Evolutionary conservation across 306 rosid species (phyloP), one percentile per base, ranked within the genome.

Genomic region (Prunus armeniaca): DNA sequence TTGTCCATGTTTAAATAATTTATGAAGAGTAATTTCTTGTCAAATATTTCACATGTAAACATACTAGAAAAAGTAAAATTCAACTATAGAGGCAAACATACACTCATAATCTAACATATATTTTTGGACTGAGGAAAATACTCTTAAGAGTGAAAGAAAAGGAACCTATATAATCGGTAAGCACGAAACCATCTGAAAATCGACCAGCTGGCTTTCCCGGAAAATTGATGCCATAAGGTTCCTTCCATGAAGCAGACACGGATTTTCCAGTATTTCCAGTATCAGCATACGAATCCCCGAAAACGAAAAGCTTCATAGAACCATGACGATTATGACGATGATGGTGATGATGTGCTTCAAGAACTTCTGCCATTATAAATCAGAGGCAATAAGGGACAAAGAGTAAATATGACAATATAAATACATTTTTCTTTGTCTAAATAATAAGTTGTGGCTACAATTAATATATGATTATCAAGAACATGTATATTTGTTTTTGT

Each of bases 201-300:
- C 96, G 86, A 18, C 93, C 96, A 0, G 79, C 75, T 1, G 96
- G 93, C 25, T 67, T 77, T 0, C 89, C 83, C 3, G 96, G 91
- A 80, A 60, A 91, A 30, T 89, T 83, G 66, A 80, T 51, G 28
- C 96, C 93, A 60, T 28, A 69, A 0, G 96, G 93, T 10, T 32
- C 17, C 56, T 79, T 85, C 74, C 77, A 85, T 0, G 91, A 76
- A 34, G 11, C 22, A 4, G 81, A 45, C 3, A 9, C 9, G 7
- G 84, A 63, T 14, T 74, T 22, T n/a, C 34, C 15, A 32, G 69
- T 80, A 54, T 91, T 91, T 1, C 96, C 91, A 0, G 87, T 85
- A 55, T 89, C 93, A 6, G 51, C 89, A 10, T 87, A 89, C 0
- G 91, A 89, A 43, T 85, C 91, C 32, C 93, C 91, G 30, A 89